Conservation (phyloP, 2,329 filamentous ascomycete genomes). For the Aspergillus sp. region DNA sequence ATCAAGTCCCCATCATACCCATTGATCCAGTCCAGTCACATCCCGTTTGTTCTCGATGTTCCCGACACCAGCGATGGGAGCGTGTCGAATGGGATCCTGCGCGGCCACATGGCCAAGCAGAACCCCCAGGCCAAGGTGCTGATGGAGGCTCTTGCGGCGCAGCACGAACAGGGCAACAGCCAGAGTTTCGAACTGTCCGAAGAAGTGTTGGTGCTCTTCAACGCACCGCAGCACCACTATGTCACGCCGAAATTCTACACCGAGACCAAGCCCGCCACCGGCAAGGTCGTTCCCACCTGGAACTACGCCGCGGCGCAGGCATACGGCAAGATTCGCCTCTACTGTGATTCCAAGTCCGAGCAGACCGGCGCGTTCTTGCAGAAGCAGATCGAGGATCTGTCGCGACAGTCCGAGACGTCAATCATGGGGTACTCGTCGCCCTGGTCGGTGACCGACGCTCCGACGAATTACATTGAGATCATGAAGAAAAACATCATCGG, state of each 20-base stretch:
- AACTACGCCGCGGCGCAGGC: constrained; percentile 66
- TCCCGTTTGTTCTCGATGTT: constrained; percentile 60
- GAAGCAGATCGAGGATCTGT: constrained; percentile 41
- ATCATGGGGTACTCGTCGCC: constrained; percentile 58
- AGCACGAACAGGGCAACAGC: neutral
- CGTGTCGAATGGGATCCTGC: constrained; percentile 38
- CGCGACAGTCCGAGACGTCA: constrained; percentile 49
- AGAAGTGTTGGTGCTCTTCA: constrained; percentile 66
- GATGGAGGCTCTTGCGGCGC: constrained; percentile 45
- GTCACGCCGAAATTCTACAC: constrained; percentile 68
- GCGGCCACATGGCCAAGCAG: constrained; percentile 61
- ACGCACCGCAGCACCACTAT: constrained; percentile 58
- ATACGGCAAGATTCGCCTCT: constrained; percentile 59
- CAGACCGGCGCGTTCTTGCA: constrained; percentile 53
- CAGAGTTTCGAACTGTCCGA: constrained; percentile 29
- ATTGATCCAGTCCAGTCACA: constrained; percentile 59
- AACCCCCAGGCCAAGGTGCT: constrained; percentile 66
- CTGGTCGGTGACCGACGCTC: constrained; percentile 64
- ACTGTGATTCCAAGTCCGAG: constrained; percentile 46
- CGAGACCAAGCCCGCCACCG: constrained; percentile 62
- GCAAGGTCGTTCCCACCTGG: constrained; percentile 70
- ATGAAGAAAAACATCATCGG: constrained; percentile 61
- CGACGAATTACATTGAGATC: constrained; percentile 56
- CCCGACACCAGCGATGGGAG: constrained; percentile 32
- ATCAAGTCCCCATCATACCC: constrained; percentile 51